Evolutionary conservation across 2,329 filamentous ascomycete species (phyloP).

Genomic region (Ampelomyces quisqualis): DNA sequence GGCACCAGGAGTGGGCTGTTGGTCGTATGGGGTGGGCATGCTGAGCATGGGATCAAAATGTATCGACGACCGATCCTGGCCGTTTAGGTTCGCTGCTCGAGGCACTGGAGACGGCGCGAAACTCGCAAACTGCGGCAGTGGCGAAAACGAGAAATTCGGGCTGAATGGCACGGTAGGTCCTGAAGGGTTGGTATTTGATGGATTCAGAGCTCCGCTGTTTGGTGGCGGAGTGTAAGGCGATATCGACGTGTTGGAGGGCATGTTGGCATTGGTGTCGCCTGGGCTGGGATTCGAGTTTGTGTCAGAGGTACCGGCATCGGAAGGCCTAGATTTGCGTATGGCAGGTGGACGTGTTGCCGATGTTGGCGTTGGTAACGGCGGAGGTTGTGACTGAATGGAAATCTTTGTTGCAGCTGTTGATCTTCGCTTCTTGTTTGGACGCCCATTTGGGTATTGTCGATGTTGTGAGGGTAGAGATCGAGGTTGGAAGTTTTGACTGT

Average conservation of each 20-base stretch:
- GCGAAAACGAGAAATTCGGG: constrained; percentile 44
- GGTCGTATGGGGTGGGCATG: constrained; percentile 44
- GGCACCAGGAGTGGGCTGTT: constrained; percentile 49
- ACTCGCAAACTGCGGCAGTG: constrained; percentile 37
- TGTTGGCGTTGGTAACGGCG: constrained; percentile 34
- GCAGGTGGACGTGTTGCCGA: constrained; percentile 31
- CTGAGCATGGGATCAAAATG: constrained; percentile 46
- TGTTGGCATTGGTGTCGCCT: constrained; percentile 20
- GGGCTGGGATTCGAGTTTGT: constrained; percentile 25
- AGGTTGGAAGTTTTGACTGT: constrained; percentile 28
- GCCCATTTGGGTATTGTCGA: constrained; percentile 32
- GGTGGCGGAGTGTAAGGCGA: constrained; percentile 35
- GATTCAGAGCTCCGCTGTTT: constrained; percentile 17
- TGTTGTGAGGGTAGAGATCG: constrained; percentile 25
- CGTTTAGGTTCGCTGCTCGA: constrained; percentile 20
- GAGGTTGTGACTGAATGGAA: constrained; percentile 22
- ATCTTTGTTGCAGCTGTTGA: constrained; percentile 30
- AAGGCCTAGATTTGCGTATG: constrained; percentile 19
- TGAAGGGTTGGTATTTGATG: constrained; percentile 19
- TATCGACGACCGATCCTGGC: constrained; percentile 18
- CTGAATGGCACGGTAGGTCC: constrained; percentile 43
- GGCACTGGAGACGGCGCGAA: constrained; percentile 36
- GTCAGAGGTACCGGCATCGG: constrained; percentile 26
- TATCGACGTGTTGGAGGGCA: constrained; percentile 22
- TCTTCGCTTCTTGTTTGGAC: constrained; percentile 40